Base-by-base conservation (phyloP, 352 stramenopile genomes). In the Pythium sp. region DNA sequence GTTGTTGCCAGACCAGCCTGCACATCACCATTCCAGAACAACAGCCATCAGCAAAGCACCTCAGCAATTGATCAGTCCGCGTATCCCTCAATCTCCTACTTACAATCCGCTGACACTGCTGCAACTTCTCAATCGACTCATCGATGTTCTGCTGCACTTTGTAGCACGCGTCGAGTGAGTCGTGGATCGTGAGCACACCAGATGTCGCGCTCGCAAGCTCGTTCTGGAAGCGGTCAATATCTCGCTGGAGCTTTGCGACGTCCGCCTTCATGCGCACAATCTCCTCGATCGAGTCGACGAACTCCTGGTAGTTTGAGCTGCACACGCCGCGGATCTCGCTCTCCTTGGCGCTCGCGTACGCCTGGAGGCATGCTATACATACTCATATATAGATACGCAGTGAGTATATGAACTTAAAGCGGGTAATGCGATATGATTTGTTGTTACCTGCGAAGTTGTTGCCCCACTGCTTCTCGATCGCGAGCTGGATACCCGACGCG, bases 251-350 rank as follows among this genome's bases (percentile, higher is more conserved):
- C 61, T 84, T 86, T 18, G 75, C 77, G 60, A 92, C 80, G 57
- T 92, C 86, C 26, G 72, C 72, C 68, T 94, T 94, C 81, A 94
- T 91, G 67, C 79, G 79, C 46, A 92, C 82, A 69, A 92, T 89
- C 62, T 94, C 86, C 62, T 94, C 86, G 68, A 94, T 92, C 28
- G 86, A 92, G 51, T 91, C 79, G 41, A 92, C 84, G 58, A 92
- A 91, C 57, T 94, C 84, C 62, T 88, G 81, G 69, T 92, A 88
- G 59, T 94, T 91, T 28, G 84, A 76, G 65, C 80, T 87, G 72
- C 86, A 94, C 22, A 92, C 86, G n/a, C 76, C 70, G 30, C 86
- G 84, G 58, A 94, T 92, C 65, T 92, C 84, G 22, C 75, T 83
- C 61, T 92, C 86, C 58, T 94, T 94, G 6, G 72, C 64, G 20